phyloP scores from a whole-genome alignment of 1,139 yeast genomes.

The Protomyces inouyei region DNA sequence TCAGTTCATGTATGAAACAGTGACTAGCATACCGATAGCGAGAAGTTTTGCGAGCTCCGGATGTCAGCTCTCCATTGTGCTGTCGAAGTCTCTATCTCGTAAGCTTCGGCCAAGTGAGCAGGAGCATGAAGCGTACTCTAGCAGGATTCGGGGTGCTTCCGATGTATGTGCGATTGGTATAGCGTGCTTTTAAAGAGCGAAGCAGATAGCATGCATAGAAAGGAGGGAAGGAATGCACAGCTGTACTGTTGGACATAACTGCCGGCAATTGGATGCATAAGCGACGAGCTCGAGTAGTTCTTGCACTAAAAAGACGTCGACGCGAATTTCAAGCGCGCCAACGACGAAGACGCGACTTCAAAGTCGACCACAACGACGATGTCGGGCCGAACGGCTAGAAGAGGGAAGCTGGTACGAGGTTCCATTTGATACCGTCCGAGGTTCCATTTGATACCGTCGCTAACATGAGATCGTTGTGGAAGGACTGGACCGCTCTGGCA shows the following conservation, averaged over 20 bases:
- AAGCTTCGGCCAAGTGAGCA: not conserved
- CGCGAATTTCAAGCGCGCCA: not conserved
- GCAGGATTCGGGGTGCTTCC: conserved; percentile 76
- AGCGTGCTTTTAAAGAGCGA: conserved; percentile 52
- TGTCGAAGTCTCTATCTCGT: conserved; percentile 52
- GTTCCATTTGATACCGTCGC: conserved; percentile 55
- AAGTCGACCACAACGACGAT: not conserved
- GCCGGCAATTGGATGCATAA: not conserved
- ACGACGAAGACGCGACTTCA: not conserved
- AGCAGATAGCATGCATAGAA: conserved; percentile 67
- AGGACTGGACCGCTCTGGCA: conserved; percentile 93
- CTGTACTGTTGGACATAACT: not conserved
- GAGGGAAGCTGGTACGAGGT: not conserved
- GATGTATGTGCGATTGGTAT: conserved; percentile 52
- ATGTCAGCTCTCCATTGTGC: conserved; percentile 65
- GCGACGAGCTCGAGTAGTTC: no score
- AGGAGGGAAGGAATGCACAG: conserved; percentile 35
- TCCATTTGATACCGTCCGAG: conserved; percentile 51
- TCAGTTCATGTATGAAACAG: not conserved
- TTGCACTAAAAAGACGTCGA: not conserved
- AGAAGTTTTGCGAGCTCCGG: conserved; percentile 64
- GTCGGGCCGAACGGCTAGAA: not conserved
- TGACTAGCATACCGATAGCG: conserved; percentile 5
- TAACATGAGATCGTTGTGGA: conserved; percentile 58
- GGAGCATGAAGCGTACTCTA: conserved; percentile 37